phyloP scores from a whole-genome alignment of 257 asterid genomes.

The Salvia splendens region DNA sequence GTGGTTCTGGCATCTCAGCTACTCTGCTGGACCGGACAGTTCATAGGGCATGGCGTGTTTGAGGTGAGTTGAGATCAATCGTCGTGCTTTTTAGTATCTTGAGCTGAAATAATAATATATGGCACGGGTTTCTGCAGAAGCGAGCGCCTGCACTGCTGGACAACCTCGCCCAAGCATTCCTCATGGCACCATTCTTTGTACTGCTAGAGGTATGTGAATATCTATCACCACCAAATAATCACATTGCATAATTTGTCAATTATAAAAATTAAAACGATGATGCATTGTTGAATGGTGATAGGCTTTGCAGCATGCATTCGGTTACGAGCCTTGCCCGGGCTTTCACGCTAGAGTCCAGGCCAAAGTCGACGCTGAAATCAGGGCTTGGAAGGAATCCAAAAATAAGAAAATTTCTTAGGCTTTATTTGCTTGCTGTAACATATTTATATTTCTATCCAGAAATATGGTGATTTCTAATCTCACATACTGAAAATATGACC shows the following conservation, averaged over 20 bases:
- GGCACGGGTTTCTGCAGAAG: constrained; percentile 49
- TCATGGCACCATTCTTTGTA: constrained; percentile 95
- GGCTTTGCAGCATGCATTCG: constrained; percentile 68
- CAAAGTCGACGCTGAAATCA: constrained; percentile 62
- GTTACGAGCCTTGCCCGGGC: constrained; percentile 90
- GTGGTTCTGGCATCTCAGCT: constrained; percentile 78
- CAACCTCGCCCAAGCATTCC: constrained; percentile 91
- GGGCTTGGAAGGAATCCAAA: constrained; percentile 71
- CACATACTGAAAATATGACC: neutral
- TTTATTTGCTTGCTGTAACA: neutral
- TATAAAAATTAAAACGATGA: neutral
- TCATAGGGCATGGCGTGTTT: constrained; percentile 88
- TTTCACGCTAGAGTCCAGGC: constrained; percentile 65
- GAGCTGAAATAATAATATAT: neutral
- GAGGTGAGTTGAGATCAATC: constrained; percentile 55
- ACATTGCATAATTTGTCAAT: neutral
- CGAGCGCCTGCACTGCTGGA: constrained; percentile 98
- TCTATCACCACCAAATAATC: neutral
- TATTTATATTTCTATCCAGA: neutral
- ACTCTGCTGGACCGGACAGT: constrained; percentile 94
- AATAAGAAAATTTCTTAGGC: constrained; percentile 58
- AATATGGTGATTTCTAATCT: neutral
- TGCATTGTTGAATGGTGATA: constrained; percentile 26
- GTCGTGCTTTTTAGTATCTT: neutral
- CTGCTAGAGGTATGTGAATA: constrained; percentile 67